These are phyloP conservation scores for Eucalyptus erythrocorys DNA, from an alignment of 345 rosid species.

Conservation along the genomic window DNA sequence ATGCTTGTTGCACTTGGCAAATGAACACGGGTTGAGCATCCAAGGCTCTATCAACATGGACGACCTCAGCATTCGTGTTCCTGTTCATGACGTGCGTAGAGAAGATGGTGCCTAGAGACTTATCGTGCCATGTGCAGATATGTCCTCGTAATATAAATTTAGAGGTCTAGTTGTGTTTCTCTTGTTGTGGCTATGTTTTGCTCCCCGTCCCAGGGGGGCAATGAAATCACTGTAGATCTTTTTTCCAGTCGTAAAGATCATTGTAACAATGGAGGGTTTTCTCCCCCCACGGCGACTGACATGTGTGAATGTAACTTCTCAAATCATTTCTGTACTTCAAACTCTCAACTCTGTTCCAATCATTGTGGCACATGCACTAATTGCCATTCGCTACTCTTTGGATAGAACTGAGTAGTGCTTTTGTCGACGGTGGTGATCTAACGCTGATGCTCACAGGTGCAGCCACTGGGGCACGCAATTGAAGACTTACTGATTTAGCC, in stretches of 20 bases:
- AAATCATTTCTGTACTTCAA: not conserved
- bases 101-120: not conserved
- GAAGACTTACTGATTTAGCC: not conserved
- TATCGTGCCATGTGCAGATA: not conserved
- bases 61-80: constrained; percentile 50
- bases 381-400: not conserved
- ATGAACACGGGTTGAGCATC: constrained; percentile 74
- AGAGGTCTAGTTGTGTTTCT: not conserved
- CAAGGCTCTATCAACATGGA: constrained; percentile 39
- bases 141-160: not conserved
- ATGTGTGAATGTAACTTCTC: not conserved
- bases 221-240: not conserved
- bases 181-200: not conserved
- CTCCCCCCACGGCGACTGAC: not conserved
- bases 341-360: not conserved
- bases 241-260: not conserved
- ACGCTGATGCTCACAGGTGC: not conserved
- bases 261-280: not conserved
- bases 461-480: not conserved
- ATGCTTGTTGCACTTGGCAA: constrained; percentile 85
- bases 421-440: not conserved
- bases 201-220: not conserved
- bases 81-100: not conserved
- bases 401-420: not conserved
- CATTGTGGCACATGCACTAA: not conserved